Evolutionary conservation across 768 basidiomycete species (phyloP), one percentile per base, ranked within the genome.

Genomic region (Naematelia aurantialba): DNA sequence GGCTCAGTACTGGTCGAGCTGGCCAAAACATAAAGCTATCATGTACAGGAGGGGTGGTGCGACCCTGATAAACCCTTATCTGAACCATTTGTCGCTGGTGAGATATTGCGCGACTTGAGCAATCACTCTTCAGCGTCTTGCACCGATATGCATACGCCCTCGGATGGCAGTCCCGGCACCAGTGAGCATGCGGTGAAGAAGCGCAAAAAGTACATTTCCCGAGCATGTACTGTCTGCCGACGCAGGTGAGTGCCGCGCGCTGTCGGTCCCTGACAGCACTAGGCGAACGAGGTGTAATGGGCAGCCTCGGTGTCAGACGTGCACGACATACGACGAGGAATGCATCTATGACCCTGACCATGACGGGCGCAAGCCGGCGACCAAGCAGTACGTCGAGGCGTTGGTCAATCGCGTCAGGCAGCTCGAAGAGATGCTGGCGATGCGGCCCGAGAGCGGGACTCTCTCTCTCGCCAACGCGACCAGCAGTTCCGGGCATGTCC

Each of bases 271-370:
- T 24, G 21, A 19, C n/a, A 39, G 17, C 14, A 45, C 24, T 55
- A 73, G 71, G 34, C 52, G 65, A 50, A 63, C 59, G 21, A 73
- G 70, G 50, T 75, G 73, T 55, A 69, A 73, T 58, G 73, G 73
- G 17, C 61, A 60, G 42, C 73, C 73, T 1, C 56, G 58, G 1
- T 75, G 73, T 54, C 58, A 63, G n/a, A 75, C 73, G 1, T 75
- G 73, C 46, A 52, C 47, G 26, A 65, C 65, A 10, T 73, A 69
- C 57, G 72, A 71, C 22, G 73, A 70, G 65, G 67, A 69, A 45
- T 75, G 73, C 54, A 61, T 58, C 17, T 75, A 71, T 67, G 70
- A 67, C 29, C 55, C 63, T 0, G 50, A 65, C 22, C 64, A 61
- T 49, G 73, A 75, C 62, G 63, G 59, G 34, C 68, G 73, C 13